Evolutionary conservation across 176 grass and related monocot species (phyloP), one percentile per base, ranked within the genome.

Genomic region (Panicum miliaceum): DNA sequence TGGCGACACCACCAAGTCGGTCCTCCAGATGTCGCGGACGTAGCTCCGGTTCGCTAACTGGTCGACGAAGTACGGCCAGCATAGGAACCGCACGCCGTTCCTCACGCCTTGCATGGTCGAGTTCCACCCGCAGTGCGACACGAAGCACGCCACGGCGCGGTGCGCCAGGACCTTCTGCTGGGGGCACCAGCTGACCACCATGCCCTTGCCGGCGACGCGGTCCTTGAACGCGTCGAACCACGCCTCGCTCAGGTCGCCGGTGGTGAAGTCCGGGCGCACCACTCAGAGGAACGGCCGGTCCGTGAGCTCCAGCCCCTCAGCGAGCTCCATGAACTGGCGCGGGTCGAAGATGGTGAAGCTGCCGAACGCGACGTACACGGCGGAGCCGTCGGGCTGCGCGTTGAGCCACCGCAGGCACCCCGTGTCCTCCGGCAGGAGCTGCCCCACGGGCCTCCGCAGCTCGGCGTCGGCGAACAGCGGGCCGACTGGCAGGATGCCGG

Each of bases 361-460:
- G 18, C 89, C 92, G 81, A 94, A 94, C 2, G 92, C 89, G 29
- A 89, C 79, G 50, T 94, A 94, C 15, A 94, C 63, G 84, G 91
- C 86, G 76, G 89, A 94, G 19, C 57, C 64, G 59, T 20, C 37
- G 1, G 46, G 19, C 78, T 86, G 88, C 41, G 69, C 83, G 80
- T 94, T 86, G 3, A 94, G 83, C 84, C 79, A 86, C 13, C n/a
- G 6, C 2, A 82, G 50, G 52, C 77, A 92, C 8, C 64, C 57
- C 40, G 26, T 11, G 52, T 92, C 90, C 57, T 82, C 78, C 0
- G 53, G 75, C 83, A 87, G 67, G 14, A 92, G 68, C 51, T 80
- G 67, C 3, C 79, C 81, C 0, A 68, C 60, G 13, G 38, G 64
- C 35, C 80, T 74, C 5, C 32, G 25, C 1, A 56, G 29, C 35